Evolutionary conservation across 2,329 filamentous ascomycete genomes (phyloP).

Genomic region (Fusarium denticulatum): DNA sequence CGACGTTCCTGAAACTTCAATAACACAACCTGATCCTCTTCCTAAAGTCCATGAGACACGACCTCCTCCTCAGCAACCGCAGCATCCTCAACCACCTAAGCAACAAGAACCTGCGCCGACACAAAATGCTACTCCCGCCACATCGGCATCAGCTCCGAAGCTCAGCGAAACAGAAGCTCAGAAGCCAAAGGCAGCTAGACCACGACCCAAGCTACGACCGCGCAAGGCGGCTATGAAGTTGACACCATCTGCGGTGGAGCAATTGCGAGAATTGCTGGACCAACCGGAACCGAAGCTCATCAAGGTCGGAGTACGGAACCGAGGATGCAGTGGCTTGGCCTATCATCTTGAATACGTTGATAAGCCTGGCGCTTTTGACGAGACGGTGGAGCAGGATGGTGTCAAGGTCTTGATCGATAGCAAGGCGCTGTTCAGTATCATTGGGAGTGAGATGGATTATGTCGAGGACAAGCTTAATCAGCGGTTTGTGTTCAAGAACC

Average conservation of each 20-base stretch:
- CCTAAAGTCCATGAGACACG: slow-evolving; percentile 64
- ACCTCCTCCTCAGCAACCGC: slow-evolving; percentile 49
- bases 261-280: slow-evolving; percentile 79
- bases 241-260: slow-evolving; percentile 80
- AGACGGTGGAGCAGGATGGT: slow-evolving; percentile 93
- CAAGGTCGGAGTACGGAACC: slow-evolving; percentile 91
- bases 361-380: slow-evolving; percentile 87
- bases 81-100: slow-evolving; percentile 33
- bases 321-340: slow-evolving; percentile 91
- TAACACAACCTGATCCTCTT: slow-evolving; percentile 56
- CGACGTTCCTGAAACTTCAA: slow-evolving; percentile 58
- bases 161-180: slow-evolving; percentile 73
- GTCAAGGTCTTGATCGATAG: slow-evolving; percentile 96
- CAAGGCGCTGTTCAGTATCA: slow-evolving; percentile 97
- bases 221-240: slow-evolving; percentile 93
- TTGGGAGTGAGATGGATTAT: slow-evolving; percentile 99
- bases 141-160: slow-evolving; percentile 40
- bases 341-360: slow-evolving; percentile 97
- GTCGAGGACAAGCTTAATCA: slow-evolving; percentile 93
- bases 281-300: slow-evolving; percentile 93
- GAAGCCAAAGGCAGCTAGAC: slow-evolving; percentile 63
- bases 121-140: slow-evolving; percentile 31
- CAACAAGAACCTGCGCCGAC: slow-evolving; percentile 22
- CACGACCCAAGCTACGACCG: slow-evolving; percentile 58
- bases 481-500: slow-evolving; percentile 94